phyloP scores from a whole-genome alignment of 345 rosid species.

The Erysimum cheiranthoides region DNA sequence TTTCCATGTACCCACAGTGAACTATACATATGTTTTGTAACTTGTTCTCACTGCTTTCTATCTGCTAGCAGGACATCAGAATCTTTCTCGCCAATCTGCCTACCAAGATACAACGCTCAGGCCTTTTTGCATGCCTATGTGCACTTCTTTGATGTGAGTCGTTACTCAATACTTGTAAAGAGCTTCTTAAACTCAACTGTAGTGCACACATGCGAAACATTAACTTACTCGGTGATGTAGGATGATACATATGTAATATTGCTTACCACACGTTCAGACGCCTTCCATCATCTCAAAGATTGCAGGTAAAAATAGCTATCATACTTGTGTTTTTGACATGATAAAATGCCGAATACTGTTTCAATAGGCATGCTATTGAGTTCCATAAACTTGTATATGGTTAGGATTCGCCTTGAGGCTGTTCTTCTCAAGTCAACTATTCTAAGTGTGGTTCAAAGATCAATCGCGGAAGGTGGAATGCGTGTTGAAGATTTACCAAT shows the following conservation, averaged over 20 bases:
- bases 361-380: background rate
- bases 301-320: conserved; percentile 63
- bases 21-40: conserved; percentile 9
- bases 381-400: conserved; percentile 29
- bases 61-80: conserved; percentile 85
- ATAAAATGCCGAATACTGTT: background rate
- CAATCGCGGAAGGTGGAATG: conserved; percentile 92
- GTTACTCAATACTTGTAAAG: conserved; percentile 9
- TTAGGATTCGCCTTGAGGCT: conserved; percentile 76
- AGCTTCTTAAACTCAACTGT: conserved; percentile 15
- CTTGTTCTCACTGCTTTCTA: conserved; percentile 23
- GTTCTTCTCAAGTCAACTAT: conserved; percentile 90
- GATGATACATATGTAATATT: conserved; percentile 87
- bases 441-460: conserved; percentile 85
- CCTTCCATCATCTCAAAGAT: conserved; percentile 97
- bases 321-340: conserved; percentile 6
- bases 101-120: conserved; percentile 95
- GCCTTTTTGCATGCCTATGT: conserved; percentile 97
- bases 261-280: conserved; percentile 95
- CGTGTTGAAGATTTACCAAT: conserved; percentile 84
- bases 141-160: conserved; percentile 92
- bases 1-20: background rate
- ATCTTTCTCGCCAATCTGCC: conserved; percentile 96
- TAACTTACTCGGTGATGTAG: conserved; percentile 53
- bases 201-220: conserved; percentile 5